Percentiles rank a stretch among this genome's conserved stretches.
phyloP scores from a whole-genome alignment of 345 rosid species.

The Acer campestre region DNA sequence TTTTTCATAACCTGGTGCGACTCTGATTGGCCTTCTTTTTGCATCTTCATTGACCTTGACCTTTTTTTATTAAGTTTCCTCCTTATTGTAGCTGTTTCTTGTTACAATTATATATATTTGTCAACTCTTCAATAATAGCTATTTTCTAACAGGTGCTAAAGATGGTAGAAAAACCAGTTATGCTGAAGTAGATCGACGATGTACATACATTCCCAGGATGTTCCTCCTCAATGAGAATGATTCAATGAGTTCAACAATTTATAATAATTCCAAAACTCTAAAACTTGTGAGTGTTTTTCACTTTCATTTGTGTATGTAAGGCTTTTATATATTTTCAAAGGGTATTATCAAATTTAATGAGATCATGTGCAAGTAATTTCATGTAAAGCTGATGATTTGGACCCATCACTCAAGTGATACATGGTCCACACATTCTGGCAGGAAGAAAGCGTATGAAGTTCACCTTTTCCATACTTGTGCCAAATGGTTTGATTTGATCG shows the following conservation, averaged over 20 bases:
- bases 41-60: not conserved
- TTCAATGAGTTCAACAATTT: constrained; percentile 26
- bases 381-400: not conserved
- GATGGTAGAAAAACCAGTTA: constrained; percentile 23
- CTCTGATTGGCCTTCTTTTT: not conserved
- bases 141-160: constrained; percentile 29
- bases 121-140: not conserved
- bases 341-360: not conserved
- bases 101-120: not conserved
- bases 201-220: constrained; percentile 38
- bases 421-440: not conserved
- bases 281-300: constrained; percentile 37
- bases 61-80: not conserved
- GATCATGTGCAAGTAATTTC: not conserved
- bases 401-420: not conserved
- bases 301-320: not conserved
- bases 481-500: not conserved
- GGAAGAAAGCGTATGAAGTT: not conserved
- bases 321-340: not conserved
- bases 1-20: not conserved
- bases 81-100: not conserved
- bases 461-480: not conserved
- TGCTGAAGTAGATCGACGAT: constrained; percentile 41
- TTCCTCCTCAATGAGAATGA: constrained; percentile 22
- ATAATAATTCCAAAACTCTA: constrained; percentile 26